These are phyloP conservation scores for Umbilicaria muhlenbergii DNA, from an alignment of 495 filamentous ascomycete genomes.

Conservation along the genomic window DNA sequence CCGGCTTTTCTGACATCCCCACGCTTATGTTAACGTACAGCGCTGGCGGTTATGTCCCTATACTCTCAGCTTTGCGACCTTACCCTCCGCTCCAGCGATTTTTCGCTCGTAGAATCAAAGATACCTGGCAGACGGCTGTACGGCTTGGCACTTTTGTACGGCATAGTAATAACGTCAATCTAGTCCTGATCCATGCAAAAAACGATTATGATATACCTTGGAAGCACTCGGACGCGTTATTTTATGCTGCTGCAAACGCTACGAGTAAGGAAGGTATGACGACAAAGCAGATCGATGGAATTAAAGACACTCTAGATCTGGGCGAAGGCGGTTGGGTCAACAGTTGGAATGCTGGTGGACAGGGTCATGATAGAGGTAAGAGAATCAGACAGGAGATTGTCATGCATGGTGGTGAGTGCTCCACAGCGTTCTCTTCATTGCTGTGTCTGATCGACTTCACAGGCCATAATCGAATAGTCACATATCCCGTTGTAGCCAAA, in stretches of 20 bases:
- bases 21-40: slow-evolving; percentile 56
- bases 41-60: slow-evolving; percentile 58
- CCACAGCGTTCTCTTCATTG: neutral
- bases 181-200: slow-evolving; percentile 61
- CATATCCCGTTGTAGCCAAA: slow-evolving; percentile 10
- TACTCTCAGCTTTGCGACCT: slow-evolving; percentile 55
- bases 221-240: slow-evolving; percentile 38
- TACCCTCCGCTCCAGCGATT: slow-evolving; percentile 37
- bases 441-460: neutral
- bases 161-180: slow-evolving; percentile 33
- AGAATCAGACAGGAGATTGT: slow-evolving; percentile 8
- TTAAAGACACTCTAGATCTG: slow-evolving; percentile 6
- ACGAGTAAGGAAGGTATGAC: slow-evolving; percentile 18
- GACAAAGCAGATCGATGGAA: slow-evolving; percentile 8
- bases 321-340: slow-evolving; percentile 5
- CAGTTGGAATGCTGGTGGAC: slow-evolving; percentile 8
- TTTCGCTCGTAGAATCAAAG: slow-evolving; percentile 30
- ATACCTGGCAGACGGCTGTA: slow-evolving; percentile 37
- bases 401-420: slow-evolving; percentile 7
- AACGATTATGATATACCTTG: slow-evolving; percentile 68
- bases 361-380: slow-evolving; percentile 5
- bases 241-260: slow-evolving; percentile 39
- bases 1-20: slow-evolving; percentile 61
- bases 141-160: slow-evolving; percentile 26
- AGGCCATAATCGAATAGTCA: slow-evolving; percentile 14